Evolutionary conservation across 73 alveolate species (phyloP).

Genomic region (Diophrys sp.): DNA sequence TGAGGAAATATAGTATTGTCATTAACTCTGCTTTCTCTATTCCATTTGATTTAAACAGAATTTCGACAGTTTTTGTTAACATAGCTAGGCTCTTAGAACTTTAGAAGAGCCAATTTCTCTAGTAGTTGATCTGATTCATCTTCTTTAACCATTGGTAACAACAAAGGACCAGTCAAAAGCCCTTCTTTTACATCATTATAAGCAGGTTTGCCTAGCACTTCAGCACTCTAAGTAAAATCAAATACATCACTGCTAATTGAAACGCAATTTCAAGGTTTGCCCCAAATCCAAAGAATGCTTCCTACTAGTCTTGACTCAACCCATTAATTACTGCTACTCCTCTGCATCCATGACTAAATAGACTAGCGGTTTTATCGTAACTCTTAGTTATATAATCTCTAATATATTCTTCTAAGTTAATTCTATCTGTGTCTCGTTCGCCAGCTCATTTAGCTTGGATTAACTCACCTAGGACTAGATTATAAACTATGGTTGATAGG

Average conservation of each 20-base stretch:
- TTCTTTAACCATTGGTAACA: too few species aligned
- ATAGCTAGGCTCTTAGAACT: too few species aligned
- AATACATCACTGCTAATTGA: constrained; percentile 56
- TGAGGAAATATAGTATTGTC: too few species aligned
- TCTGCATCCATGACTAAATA: constrained; percentile 55
- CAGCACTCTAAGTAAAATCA: constrained; percentile 39
- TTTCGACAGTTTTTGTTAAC: too few species aligned
- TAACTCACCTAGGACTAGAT: constrained; percentile 55
- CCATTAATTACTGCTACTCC: constrained; percentile 51
- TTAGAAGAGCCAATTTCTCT: too few species aligned
- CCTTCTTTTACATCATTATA: constrained; percentile 57
- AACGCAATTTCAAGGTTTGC: constrained; percentile 60
- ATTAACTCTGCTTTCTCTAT: too few species aligned
- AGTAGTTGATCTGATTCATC: too few species aligned
- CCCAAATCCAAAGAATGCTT: constrained; percentile 42
- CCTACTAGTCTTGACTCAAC: constrained; percentile 25
- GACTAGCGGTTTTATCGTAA: constrained; percentile 54
- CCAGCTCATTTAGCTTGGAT: constrained; percentile 47
- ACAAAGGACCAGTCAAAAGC: constrained; percentile 50
- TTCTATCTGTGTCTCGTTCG: constrained; percentile 10
- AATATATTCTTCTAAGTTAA: constrained; percentile 34
- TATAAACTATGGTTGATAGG: constrained; percentile 41
- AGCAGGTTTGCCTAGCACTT: constrained; percentile 58
- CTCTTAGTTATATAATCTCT: constrained; percentile 39
- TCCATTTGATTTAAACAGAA: too few species aligned